phyloP scores from a whole-genome alignment of 495 filamentous ascomycete species.

The Pyrenula massariospora region DNA sequence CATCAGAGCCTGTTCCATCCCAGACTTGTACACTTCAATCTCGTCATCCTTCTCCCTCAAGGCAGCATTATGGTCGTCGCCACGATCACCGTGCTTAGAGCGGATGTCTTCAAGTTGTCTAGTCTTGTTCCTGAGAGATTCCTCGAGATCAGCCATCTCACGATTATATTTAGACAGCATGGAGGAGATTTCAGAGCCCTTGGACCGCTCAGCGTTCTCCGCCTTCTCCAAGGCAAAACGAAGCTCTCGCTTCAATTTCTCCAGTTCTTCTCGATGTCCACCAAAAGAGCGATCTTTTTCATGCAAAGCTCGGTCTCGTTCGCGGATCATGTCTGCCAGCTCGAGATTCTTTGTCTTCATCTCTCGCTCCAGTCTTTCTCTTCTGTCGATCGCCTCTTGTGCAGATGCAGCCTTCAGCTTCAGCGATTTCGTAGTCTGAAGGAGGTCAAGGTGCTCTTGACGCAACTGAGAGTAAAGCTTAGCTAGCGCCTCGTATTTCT shows the following conservation, averaged over 20 bases:
- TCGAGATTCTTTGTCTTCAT: conserved; percentile 98
- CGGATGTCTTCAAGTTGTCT: conserved; percentile 78
- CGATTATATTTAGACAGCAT: conserved; percentile 93
- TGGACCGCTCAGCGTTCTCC: conserved; percentile 82
- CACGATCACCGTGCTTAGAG: conserved; percentile 62
- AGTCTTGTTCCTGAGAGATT: conserved; percentile 79
- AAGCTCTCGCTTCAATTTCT: conserved; percentile 94
- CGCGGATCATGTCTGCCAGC: conserved; percentile 95
- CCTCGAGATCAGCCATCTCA: conserved; percentile 92
- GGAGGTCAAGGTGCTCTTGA: conserved; percentile 85
- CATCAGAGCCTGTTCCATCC: conserved; percentile 88
- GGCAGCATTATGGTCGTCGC: conserved; percentile 71
- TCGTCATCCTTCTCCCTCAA: conserved; percentile 93
- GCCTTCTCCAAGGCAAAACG: conserved; percentile 85
- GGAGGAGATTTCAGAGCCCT: conserved; percentile 86
- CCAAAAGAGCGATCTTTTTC: conserved; percentile 79
- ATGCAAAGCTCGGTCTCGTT: conserved; percentile 87
- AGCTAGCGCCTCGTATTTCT: conserved; percentile 91
- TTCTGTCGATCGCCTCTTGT: conserved; percentile 88
- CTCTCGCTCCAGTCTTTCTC: conserved; percentile 91
- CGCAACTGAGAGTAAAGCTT: conserved; percentile 95
- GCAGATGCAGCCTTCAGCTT: conserved; percentile 94
- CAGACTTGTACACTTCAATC: conserved; percentile 90
- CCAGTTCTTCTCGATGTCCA: conserved; percentile 81
- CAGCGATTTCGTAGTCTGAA: conserved; percentile 90